Evolutionary conservation across 139 green algal species (phyloP).

Genomic region (Haematococcus sp.): DNA sequence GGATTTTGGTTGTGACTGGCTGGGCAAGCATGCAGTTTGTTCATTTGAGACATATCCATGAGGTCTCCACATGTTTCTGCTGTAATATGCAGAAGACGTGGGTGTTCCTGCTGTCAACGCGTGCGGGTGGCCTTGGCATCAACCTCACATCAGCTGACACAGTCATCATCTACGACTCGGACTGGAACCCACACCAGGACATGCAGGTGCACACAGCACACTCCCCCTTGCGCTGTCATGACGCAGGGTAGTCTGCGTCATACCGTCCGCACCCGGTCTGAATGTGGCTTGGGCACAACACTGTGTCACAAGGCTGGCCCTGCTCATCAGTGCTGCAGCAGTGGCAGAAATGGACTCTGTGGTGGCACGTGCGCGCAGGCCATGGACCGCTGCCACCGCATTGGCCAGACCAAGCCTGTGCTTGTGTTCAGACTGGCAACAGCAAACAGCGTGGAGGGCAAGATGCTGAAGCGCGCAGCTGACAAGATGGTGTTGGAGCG

Average conservation of each 20-base stretch:
- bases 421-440: constrained; percentile 94
- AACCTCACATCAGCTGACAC: constrained; percentile 92
- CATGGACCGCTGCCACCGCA: constrained; percentile 98
- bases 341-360: too few species aligned
- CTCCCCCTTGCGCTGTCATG: not conserved
- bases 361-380: too few species aligned
- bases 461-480: constrained; percentile 85
- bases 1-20: too few species aligned
- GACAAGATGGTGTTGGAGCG: constrained; percentile 91
- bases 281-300: too few species aligned
- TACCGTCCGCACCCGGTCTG: not conserved
- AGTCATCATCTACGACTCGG: constrained; percentile 93
- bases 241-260: too few species aligned
- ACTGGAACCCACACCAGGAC: constrained; percentile 96
- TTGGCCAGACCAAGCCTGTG: constrained; percentile 94
- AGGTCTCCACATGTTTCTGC: too few species aligned
- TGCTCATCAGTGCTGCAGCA: too few species aligned
- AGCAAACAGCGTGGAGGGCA: constrained; percentile 88
- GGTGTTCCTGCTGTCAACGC: constrained; percentile 95
- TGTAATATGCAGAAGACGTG: constrained; percentile 43
- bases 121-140: constrained; percentile 94
- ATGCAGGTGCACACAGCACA: constrained; percentile 56
- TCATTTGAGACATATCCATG: too few species aligned
- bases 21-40: too few species aligned
- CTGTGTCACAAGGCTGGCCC: too few species aligned